Evolutionary conservation across 1,139 yeast genomes (phyloP), one percentile per base, ranked within the genome.

Genomic region (Diutina scorzettiae): DNA sequence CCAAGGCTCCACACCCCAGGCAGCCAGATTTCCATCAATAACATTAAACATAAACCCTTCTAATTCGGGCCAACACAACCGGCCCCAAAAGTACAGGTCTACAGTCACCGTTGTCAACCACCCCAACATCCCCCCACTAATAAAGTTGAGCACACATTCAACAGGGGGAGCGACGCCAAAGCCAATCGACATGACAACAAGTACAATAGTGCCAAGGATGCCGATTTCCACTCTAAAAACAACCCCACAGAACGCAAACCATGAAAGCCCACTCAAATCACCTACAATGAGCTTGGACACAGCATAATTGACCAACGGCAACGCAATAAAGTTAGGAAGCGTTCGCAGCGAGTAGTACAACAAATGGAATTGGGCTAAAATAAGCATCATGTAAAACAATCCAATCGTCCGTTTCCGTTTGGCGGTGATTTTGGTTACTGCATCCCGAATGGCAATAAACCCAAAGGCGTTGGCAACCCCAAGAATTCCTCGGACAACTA

Each of bases 1-100:
- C 54, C 71, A 73, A 4, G 96, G 95, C 54, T 83, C 89, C 1
- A 70, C 71, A 0, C 97, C 97, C 96, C 97, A 91, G 14, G 76
- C 67, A 1, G 72, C 59, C 1, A 95, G 68, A 40, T 82, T 76
- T 1, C 95, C 95, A 5, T 74, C 59, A 16, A 87, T 48, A 3
- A 85, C 82, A 55, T 89, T 89, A 62, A 75, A 89, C 14, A 73
- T 44, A 53, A 89, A 80, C 0, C 93, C 76, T 37, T 70, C 70
- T 2, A 85, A 46, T 57, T 89, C 97, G 1, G 98, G 97, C 34
- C 86, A 54, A 14, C 62, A 46, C 40, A 53, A 46, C 43, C 58
- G 39, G 44, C 67, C 67, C 96, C 96, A 89, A 59, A 86, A 84
- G 54, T 71, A 76, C 1, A 93, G 76, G 58, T 91, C 98, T 2